These are phyloP conservation scores for Nepenthes mirabilis DNA, from an alignment of 148 eudicot species.

Conservation along the genomic window DNA sequence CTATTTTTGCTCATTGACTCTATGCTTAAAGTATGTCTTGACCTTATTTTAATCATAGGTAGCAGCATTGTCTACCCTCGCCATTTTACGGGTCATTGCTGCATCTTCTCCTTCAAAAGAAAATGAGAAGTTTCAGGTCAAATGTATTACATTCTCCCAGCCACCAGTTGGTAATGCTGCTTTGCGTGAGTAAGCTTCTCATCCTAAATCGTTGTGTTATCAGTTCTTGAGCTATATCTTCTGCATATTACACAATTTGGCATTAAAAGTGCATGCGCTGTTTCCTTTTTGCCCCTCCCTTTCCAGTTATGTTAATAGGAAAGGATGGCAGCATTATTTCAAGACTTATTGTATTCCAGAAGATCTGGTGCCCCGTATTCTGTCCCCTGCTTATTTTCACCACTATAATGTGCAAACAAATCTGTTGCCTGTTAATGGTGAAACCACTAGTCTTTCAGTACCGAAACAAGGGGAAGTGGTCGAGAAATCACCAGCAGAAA, in stretches of 20 bases:
- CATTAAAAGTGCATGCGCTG: not conserved
- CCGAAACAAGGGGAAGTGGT: conserved; percentile 20
- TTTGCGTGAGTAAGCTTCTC: conserved; percentile 67
- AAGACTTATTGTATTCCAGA: conserved; percentile 98
- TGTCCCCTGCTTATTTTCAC: conserved; percentile 98
- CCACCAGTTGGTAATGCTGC: conserved; percentile 99
- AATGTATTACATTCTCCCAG: conserved; percentile 98
- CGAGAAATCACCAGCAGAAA: conserved; percentile 35
- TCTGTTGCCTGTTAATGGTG: conserved; percentile 17
- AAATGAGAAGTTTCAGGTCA: conserved; percentile 67
- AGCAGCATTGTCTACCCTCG: conserved; percentile 94
- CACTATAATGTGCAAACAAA: conserved; percentile 63
- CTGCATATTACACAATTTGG: not conserved
- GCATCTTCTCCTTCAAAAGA: conserved; percentile 52
- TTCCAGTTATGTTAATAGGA: conserved; percentile 70
- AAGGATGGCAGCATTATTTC: conserved; percentile 94
- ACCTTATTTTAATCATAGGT: conserved; percentile 37
- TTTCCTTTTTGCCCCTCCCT: not conserved
- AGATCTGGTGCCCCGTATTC: conserved; percentile 85
- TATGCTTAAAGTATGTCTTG: not conserved
- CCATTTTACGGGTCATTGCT: conserved; percentile 84
- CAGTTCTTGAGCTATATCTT: not conserved
- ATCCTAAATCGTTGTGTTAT: not conserved
- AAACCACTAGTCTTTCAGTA: conserved; percentile 17
- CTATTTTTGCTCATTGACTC: conserved; percentile 2